phyloP scores from a whole-genome alignment of 1,139 yeast genomes.

The Pneumocystis canis region DNA sequence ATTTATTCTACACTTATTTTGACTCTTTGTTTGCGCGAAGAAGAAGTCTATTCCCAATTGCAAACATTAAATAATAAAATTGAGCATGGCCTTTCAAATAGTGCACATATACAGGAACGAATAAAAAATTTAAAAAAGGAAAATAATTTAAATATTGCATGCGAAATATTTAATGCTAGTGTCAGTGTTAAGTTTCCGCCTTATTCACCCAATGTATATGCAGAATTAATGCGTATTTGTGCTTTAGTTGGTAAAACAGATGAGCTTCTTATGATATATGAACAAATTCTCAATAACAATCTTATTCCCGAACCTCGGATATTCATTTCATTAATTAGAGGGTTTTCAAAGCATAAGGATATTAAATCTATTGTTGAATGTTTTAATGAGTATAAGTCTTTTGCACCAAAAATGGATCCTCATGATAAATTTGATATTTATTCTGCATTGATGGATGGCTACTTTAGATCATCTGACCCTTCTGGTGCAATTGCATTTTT shows the following conservation, averaged over 20 bases:
- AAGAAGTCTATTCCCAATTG: constrained; percentile 11
- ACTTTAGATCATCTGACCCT: constrained; percentile 19
- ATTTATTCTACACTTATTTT: constrained; percentile 10
- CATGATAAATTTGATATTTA: constrained; percentile 17
- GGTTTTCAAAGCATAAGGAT: constrained; percentile 5
- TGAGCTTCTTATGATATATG: not conserved
- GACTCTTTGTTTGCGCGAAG: constrained; percentile 7
- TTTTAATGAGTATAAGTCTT: constrained; percentile 15
- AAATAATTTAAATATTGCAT: not conserved
- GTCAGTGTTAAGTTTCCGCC: constrained; percentile 3
- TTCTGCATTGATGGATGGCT: constrained; percentile 23
- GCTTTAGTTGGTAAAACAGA: constrained; percentile 3
- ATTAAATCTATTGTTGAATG: constrained; percentile 14
- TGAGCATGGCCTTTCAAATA: constrained; percentile 2
- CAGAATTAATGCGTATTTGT: constrained; percentile 6
- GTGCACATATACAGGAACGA: not conserved
- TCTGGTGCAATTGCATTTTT: constrained; percentile 21
- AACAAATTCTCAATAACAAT: not conserved
- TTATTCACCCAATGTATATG: constrained; percentile 6
- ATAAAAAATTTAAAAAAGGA: not conserved
- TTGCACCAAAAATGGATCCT: constrained; percentile 9
- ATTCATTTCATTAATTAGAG: not conserved
- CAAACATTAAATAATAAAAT: constrained; percentile 16
- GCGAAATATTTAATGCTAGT: constrained; percentile 2
- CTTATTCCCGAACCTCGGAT: not conserved